Evolutionary conservation across 257 asterid genomes (phyloP), one percentile per base, ranked within the genome.

Genomic region (Nicotiana otophora): DNA sequence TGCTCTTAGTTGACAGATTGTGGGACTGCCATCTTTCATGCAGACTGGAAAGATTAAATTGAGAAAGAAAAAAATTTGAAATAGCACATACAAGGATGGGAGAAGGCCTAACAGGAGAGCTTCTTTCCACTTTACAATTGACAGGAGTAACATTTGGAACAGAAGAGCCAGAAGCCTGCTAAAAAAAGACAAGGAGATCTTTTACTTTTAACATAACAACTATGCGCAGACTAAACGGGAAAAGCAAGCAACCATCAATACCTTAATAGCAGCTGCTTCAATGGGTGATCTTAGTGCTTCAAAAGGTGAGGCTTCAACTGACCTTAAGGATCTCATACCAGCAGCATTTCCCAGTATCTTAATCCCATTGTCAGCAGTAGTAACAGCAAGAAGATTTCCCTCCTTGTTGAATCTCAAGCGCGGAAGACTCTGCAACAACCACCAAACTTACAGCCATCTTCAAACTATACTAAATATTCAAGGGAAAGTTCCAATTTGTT

Each of bases 81-180:
- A 67, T 79, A 69, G 42, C 72, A 86, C 97, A 60, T 95, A 95
- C 98, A 85, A 86, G 92, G 84, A 93, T 88, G 76, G 94, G 96
- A 81, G 97, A 87, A 60, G 97, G 97, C 92, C 98, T 90, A 74
- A 85, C 98, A 86, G 99, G 99, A 68, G 99, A 96, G 92, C 97
- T 93, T 84, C 98, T 90, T 87, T 96, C 99, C 64, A 94, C 97
- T 89, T 96, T 96, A 83, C 92, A 90, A 83, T 87, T 91, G 61
- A 91, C 89, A 81, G 98, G 98, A 82, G 98, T 82, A 36, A 88
- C 92, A 90, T 86, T 95, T 82, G 94, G 86, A 84, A 89, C 92
- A 81, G 97, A 82, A 85, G 98, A 75, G 61, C 95, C 98, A 30
- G 99, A 88, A 87, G 84, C 97, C 99, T 96, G 95, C 87, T 55